Conservation (phyloP, 2,329 filamentous ascomycete species). For the Paecilomyces variotii region DNA sequence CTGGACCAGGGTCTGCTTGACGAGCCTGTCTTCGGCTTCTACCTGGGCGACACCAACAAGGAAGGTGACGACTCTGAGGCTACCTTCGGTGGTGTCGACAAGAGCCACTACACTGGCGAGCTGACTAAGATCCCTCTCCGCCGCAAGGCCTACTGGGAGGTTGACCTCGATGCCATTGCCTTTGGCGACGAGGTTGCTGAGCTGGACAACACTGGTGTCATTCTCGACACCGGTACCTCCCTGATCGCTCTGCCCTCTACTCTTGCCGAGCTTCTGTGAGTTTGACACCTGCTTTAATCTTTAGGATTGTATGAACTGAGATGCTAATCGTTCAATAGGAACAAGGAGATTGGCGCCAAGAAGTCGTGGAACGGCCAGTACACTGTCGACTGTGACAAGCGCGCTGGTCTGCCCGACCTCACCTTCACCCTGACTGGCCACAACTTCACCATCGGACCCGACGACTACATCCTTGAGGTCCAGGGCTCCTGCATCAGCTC, state of each 20-base stretch:
- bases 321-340: conserved; percentile 36
- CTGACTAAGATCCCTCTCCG: conserved; percentile 89
- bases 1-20: conserved; percentile 82
- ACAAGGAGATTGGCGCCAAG: conserved; percentile 96
- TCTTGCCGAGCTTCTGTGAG: conserved; percentile 79
- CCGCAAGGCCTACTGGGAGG: conserved; percentile 99
- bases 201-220: conserved; percentile 89
- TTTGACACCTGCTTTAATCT: conserved; percentile 7
- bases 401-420: conserved; percentile 76
- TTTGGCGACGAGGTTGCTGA: conserved; percentile 81
- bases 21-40: conserved; percentile 92
- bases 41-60: conserved; percentile 68
- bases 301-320: neutral
- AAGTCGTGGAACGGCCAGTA: conserved; percentile 98
- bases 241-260: conserved; percentile 88
- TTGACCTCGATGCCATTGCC: conserved; percentile 85
- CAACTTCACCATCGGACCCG: conserved; percentile 82
- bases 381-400: conserved; percentile 80
- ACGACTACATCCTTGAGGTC: conserved; percentile 94
- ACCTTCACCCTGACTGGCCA: conserved; percentile 84
- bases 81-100: conserved; percentile 80
- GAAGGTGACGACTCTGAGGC: conserved; percentile 73
- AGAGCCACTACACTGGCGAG: conserved; percentile 74
- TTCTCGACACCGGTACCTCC: conserved; percentile 96
- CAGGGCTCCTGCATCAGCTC: conserved; percentile 93